These are phyloP conservation scores for Blumeria hordei DNA, from an alignment of 2,329 filamentous ascomycete genomes.

Conservation along the genomic window DNA sequence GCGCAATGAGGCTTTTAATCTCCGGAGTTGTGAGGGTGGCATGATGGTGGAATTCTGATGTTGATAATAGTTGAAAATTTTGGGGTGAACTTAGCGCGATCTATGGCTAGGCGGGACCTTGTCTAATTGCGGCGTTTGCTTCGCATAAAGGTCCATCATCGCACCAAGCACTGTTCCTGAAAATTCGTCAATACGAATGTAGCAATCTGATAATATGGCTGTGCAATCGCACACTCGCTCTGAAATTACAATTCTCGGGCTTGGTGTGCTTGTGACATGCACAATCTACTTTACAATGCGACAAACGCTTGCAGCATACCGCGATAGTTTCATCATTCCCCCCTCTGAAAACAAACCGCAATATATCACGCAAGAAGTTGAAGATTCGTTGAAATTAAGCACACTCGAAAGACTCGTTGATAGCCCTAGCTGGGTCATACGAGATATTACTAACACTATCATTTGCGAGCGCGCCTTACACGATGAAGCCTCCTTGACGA, in stretches of 20 bases:
- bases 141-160: too few relatives aligned
- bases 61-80: too few relatives aligned
- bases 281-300: conserved; percentile 32
- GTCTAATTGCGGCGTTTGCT: too few relatives aligned
- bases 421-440: conserved; percentile 49
- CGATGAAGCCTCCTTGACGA: conserved; percentile 25
- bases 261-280: conserved; percentile 26
- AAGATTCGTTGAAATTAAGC: conserved; percentile 40
- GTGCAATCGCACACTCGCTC: conserved; percentile 10
- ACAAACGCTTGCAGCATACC: conserved; percentile 31
- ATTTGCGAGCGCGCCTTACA: conserved; percentile 33
- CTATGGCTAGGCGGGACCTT: too few relatives aligned
- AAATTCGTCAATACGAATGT: conserved; percentile 5
- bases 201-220: conserved; percentile 10
- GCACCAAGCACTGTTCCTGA: too few relatives aligned
- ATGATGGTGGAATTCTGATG: conserved; percentile 23
- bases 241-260: conserved; percentile 9
- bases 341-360: conserved; percentile 39
- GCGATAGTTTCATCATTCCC: conserved; percentile 41
- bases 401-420: conserved; percentile 43
- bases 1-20: conserved; percentile 70
- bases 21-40: conserved; percentile 91
- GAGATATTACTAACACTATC: conserved; percentile 39
- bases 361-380: conserved; percentile 52
- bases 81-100: too few relatives aligned